Percentiles rank a stretch among this genome's conserved stretches.
phyloP scores from a whole-genome alignment of 1,284 basidiomycete genomes.

The Ceraceosorus bombacis region DNA sequence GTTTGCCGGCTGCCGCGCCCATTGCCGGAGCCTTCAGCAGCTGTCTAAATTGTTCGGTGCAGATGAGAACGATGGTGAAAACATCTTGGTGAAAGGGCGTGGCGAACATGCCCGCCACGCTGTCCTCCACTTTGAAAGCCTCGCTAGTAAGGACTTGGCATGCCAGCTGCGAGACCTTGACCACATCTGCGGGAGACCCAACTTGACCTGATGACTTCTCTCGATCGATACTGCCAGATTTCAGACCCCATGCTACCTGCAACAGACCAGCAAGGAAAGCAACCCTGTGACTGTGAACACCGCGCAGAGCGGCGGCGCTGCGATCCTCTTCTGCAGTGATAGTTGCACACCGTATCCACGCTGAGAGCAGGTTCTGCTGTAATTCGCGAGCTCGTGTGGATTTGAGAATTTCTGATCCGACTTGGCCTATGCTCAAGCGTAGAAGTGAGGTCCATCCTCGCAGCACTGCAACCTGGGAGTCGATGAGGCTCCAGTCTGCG shows the following conservation, averaged over 20 bases:
- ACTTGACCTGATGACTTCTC: too few species aligned
- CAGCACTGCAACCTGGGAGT: conserved; percentile 66
- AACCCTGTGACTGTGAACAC: conserved; percentile 68
- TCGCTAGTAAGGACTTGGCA: conserved; percentile 65
- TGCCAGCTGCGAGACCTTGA: conserved; percentile 59
- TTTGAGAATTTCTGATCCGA: conserved; percentile 59
- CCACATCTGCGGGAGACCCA: conserved; percentile 49
- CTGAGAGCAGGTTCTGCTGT: conserved; percentile 16
- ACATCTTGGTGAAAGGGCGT: conserved; percentile 63
- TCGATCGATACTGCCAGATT: too few species aligned
- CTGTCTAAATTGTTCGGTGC: conserved; percentile 16
- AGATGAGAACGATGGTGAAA: conserved; percentile 27
- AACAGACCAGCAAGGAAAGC: conserved; percentile 66
- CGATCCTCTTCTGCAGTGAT: conserved; percentile 63
- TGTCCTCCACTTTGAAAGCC: conserved; percentile 65
- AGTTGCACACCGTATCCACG: conserved; percentile 25
- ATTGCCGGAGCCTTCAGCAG: conserved; percentile 11
- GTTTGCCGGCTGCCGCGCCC: too few species aligned
- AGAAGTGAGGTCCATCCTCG: conserved; percentile 72
- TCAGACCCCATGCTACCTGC: conserved; percentile 59
- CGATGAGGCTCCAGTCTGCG: conserved; percentile 72
- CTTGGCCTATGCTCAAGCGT: conserved; percentile 54
- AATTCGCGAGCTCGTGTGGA: conserved; percentile 48
- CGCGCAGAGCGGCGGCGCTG: conserved; percentile 73
- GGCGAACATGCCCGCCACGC: conserved; percentile 62